Evolutionary conservation across 805 yeast species (phyloP).

Genomic region (Yarrowia sp.): DNA sequence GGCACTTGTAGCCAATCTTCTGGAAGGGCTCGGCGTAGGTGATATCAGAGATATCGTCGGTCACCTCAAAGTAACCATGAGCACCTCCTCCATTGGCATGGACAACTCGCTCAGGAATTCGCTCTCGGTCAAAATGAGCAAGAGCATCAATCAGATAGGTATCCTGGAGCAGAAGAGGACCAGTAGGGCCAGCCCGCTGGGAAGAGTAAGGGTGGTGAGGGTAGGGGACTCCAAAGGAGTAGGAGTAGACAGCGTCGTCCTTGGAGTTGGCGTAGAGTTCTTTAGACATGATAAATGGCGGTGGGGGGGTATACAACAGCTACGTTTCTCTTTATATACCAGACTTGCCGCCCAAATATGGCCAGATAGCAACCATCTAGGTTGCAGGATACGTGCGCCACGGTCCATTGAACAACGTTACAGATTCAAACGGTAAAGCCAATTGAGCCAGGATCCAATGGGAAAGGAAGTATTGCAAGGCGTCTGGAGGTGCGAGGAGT

Average conservation of each 20-base stretch:
- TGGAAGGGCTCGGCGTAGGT: slow-evolving; percentile 72
- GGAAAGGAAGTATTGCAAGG: background rate
- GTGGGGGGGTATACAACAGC: background rate
- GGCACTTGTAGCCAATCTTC: slow-evolving; percentile 75
- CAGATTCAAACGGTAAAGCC: slow-evolving; percentile 20
- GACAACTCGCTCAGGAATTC: slow-evolving; percentile 91
- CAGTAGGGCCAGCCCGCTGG: slow-evolving; percentile 71
- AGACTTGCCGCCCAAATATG: background rate
- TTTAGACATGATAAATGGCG: slow-evolving; percentile 6
- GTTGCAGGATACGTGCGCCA: slow-evolving; percentile 8
- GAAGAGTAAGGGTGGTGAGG: slow-evolving; percentile 40
- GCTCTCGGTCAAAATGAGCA: slow-evolving; percentile 88
- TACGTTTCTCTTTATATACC: background rate
- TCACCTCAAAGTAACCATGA: slow-evolving; percentile 82
- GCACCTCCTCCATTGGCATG: slow-evolving; percentile 96
- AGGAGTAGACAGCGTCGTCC: slow-evolving; percentile 33
- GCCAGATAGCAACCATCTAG: slow-evolving; percentile 20
- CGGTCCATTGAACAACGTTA: slow-evolving; percentile 2
- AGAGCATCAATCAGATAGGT: slow-evolving; percentile 78
- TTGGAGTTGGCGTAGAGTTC: slow-evolving; percentile 30
- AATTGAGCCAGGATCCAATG: slow-evolving; percentile 10
- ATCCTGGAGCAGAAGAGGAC: slow-evolving; percentile 83
- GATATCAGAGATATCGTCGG: slow-evolving; percentile 80
- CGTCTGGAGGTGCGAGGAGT: background rate
- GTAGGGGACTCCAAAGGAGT: slow-evolving; percentile 36